Evolutionary conservation across 805 yeast genomes (phyloP).

Genomic region (Groenewaldozyma tartarivorans): DNA sequence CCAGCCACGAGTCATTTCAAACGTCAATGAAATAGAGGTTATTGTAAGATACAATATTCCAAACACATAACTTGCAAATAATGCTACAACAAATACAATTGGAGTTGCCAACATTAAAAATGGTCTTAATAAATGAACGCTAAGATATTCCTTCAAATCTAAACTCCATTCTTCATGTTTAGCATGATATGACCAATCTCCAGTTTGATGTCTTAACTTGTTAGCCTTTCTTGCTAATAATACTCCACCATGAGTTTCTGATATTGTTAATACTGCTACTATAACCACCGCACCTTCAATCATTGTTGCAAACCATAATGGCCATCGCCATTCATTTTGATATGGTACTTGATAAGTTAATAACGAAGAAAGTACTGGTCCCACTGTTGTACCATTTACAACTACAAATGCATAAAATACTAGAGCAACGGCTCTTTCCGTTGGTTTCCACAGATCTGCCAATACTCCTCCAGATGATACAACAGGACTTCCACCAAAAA

Average conservation of each 20-base stretch:
- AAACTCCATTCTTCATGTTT: constrained; percentile 83
- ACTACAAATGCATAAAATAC: constrained; percentile 41
- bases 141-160: constrained; percentile 55
- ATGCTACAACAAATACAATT: constrained; percentile 31
- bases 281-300: constrained; percentile 27
- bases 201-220: constrained; percentile 63
- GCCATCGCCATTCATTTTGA: constrained; percentile 49
- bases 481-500: constrained; percentile 51
- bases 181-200: constrained; percentile 77
- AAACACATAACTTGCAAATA: constrained; percentile 35
- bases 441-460: constrained; percentile 46
- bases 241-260: constrained; percentile 31
- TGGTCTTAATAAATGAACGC: constrained; percentile 71
- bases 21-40: constrained; percentile 32
- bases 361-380: constrained; percentile 42
- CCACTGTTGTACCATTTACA: constrained; percentile 33
- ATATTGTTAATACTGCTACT: constrained; percentile 28
- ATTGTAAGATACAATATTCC: constrained; percentile 36
- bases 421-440: constrained; percentile 43
- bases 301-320: constrained; percentile 43
- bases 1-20: constrained; percentile 27
- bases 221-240: constrained; percentile 60
- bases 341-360: constrained; percentile 15
- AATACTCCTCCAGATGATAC: constrained; percentile 51
- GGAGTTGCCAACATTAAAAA: constrained; percentile 57